Percentiles rank a stretch among this genome's conserved stretches.
Conservation (phyloP, 2,329 filamentous ascomycete species). For the Xylariaceae sp. region DNA sequence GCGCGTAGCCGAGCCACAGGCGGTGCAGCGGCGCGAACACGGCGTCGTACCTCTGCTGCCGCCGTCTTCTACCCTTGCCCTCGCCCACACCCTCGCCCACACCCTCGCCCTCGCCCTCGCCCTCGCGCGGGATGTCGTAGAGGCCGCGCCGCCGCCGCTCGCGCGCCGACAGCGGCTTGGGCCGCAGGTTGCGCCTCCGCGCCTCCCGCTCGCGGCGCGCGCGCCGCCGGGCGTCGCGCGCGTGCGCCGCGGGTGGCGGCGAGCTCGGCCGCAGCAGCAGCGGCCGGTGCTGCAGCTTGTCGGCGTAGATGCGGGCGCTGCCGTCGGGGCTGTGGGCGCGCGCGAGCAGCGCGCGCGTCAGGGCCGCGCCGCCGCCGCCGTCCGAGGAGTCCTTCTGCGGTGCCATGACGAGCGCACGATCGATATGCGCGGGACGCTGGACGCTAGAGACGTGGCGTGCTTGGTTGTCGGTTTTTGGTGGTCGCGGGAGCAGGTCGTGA, state of each 20-base stretch:
- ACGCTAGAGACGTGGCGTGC: no score
- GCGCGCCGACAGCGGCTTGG: constrained; percentile 67
- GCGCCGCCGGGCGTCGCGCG: constrained; percentile 41
- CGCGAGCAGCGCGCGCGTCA: constrained; percentile 59
- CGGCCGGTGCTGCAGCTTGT: constrained; percentile 76
- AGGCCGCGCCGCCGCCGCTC: constrained; percentile 67
- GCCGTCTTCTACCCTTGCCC: no score
- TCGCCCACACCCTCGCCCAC: no score
- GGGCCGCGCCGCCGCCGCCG: constrained; percentile 26
- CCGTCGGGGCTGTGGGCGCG: constrained; percentile 73
- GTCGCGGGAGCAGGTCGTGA: no score
- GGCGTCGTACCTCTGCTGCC: no score
- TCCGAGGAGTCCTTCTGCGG: constrained; percentile 18
- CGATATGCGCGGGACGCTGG: no score
- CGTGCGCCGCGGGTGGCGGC: constrained; percentile 49
- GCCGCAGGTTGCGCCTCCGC: constrained; percentile 40
- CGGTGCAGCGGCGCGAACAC: constrained; percentile 70
- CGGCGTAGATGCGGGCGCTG: constrained; percentile 63
- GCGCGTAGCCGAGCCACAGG: constrained; percentile 80
- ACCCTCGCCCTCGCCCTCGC: no score
- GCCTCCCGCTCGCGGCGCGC: constrained; percentile 34
- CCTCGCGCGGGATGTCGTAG: constrained; percentile 63
- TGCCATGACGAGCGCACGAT: constrained; percentile 28
- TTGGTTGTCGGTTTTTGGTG: no score
- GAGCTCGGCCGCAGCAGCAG: constrained; percentile 72